Evolutionary conservation across 2,329 filamentous ascomycete species (phyloP).

Genomic region (Xylariaceae sp.): DNA sequence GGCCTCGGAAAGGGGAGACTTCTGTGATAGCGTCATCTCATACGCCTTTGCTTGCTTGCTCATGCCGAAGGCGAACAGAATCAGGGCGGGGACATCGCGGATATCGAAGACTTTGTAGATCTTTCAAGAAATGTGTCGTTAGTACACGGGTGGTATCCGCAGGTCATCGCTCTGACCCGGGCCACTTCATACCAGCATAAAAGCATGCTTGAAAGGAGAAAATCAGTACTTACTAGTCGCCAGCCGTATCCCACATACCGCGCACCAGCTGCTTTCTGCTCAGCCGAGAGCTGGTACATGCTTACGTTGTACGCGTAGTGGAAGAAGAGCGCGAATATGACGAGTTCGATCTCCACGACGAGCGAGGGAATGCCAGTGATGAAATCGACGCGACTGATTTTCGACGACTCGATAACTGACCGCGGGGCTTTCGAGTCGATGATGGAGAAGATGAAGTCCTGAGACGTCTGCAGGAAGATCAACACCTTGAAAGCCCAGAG

Average conservation of each 20-base stretch:
- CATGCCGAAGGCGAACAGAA: constrained; percentile 8
- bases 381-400: constrained; percentile 21
- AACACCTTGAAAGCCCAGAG: constrained; percentile 31
- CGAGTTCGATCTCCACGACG: constrained; percentile 19
- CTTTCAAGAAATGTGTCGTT: neutral
- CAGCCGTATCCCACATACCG: constrained; percentile 12
- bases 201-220: neutral
- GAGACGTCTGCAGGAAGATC: constrained; percentile 25
- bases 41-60: constrained; percentile 9
- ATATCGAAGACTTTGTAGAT: constrained; percentile 17
- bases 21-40: neutral
- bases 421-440: constrained; percentile 13
- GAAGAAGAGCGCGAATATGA: constrained; percentile 27
- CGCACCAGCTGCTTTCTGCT: constrained; percentile 11
- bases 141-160: neutral
- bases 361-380: constrained; percentile 24
- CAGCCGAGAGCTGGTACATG: constrained; percentile 20
- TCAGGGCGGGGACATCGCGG: constrained; percentile 11
- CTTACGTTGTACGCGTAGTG: constrained; percentile 26
- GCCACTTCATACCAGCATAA: too few relatives aligned
- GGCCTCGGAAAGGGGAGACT: neutral
- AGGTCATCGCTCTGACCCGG: too few relatives aligned
- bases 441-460: constrained; percentile 24
- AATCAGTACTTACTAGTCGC: constrained; percentile 13
- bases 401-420: constrained; percentile 14